Evolutionary conservation across 129 eudicot species (phyloP).

Genomic region (Saussurea involucrata): DNA sequence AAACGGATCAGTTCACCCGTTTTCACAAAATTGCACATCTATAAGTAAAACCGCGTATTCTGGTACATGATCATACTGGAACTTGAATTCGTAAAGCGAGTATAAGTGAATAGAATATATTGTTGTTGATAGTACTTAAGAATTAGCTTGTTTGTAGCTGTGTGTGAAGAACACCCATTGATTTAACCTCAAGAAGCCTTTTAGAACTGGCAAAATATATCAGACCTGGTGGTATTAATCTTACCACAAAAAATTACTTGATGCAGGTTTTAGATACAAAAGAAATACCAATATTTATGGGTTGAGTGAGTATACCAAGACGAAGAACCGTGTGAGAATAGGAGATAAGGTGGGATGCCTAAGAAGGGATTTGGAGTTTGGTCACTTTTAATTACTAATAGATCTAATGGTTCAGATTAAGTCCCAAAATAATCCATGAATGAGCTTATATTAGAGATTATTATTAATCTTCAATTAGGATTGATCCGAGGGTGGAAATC

Average conservation of each 20-base stretch:
- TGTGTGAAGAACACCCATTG: not conserved
- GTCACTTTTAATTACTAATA: too few species aligned
- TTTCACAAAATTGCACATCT: constrained; percentile 4
- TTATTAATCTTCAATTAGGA: too few species aligned
- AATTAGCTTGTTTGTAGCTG: not conserved
- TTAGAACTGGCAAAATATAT: not conserved
- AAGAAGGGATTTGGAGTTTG: too few species aligned
- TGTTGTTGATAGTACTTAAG: not conserved
- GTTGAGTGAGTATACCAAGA: too few species aligned
- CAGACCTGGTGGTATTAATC: too few species aligned
- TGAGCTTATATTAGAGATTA: too few species aligned
- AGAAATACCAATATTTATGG: not conserved
- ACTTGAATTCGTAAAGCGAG: constrained; percentile 7
- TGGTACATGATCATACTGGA: constrained; percentile 4
- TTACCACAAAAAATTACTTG: not conserved
- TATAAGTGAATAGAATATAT: not conserved
- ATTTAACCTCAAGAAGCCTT: not conserved
- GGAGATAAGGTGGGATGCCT: too few species aligned
- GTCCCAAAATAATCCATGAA: too few species aligned
- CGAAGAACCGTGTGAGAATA: too few species aligned
- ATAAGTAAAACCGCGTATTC: constrained; percentile 1
- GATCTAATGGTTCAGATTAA: too few species aligned
- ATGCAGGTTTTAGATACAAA: not conserved
- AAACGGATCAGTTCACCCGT: not conserved
- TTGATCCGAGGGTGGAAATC: too few species aligned